Conservation (phyloP, 83 land plant genomes). For the Picea abies region DNA sequence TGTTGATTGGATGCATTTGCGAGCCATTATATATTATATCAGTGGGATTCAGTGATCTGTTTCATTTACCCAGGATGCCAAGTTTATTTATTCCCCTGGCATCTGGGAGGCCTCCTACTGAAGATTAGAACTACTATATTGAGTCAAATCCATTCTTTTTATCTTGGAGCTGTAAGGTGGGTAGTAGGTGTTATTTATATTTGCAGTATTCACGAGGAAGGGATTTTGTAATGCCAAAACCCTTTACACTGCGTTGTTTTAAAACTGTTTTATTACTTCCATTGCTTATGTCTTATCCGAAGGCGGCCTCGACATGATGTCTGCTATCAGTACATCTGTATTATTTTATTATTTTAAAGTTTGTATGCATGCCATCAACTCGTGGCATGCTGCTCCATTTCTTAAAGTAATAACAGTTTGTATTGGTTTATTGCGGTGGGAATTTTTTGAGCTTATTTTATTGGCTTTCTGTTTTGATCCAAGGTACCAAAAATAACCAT, state of each 20-base stretch:
- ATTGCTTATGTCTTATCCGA: not conserved
- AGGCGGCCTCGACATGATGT: not conserved
- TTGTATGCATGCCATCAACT: no score
- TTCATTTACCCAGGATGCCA: constrained; percentile 1
- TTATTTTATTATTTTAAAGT: no score
- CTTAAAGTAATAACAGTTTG: no score
- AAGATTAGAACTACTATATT: not conserved
- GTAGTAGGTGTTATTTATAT: constrained; percentile 11
- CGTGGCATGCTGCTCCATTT: no score
- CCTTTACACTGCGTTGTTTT: constrained; percentile 9
- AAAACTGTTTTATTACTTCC: not conserved
- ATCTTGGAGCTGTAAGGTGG: constrained; percentile 2
- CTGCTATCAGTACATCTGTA: not conserved
- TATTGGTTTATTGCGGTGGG: no score
- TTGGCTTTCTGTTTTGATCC: no score
- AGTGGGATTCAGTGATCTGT: not conserved
- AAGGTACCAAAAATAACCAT: no score
- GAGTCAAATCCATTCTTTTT: constrained; percentile 12
- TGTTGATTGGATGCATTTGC: not conserved
- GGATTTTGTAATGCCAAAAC: not conserved
- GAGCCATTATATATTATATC: constrained; percentile 1
- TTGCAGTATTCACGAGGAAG: constrained; percentile 2
- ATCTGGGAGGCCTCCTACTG: not conserved
- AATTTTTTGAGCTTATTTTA: no score
- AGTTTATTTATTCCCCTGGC: constrained; percentile 8